Conservation (phyloP, 768 basidiomycete genomes). For the Tephrocybe sp. region DNA sequence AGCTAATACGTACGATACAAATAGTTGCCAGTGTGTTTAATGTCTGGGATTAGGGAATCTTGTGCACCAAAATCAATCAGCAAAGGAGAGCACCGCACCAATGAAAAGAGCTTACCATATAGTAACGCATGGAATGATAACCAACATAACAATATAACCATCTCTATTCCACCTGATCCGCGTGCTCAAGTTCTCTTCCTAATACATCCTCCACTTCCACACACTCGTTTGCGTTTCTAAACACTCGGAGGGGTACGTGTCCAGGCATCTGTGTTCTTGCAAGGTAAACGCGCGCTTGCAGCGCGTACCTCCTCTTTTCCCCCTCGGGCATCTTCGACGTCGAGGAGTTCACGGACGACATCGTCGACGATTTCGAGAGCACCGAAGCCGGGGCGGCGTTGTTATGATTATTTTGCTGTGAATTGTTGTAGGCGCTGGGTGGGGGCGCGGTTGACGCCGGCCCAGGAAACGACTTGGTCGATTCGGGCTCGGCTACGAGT, state of each 20-base stretch:
- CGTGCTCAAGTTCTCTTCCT: too few relatives aligned
- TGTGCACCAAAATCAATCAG: not conserved
- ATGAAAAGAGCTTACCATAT: not conserved
- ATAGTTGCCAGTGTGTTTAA: not conserved
- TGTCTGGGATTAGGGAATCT: not conserved
- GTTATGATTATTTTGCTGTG: not conserved
- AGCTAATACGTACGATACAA: not conserved
- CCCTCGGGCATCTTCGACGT: constrained; percentile 38
- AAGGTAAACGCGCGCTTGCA: constrained; percentile 65
- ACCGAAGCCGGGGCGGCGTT: constrained; percentile 2
- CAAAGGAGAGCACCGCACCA: not conserved
- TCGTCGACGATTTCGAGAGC: constrained; percentile 13
- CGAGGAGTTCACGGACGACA: constrained; percentile 8
- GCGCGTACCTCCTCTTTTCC: constrained; percentile 54
- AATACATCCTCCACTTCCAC: constrained; percentile 55
- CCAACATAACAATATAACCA: not conserved
- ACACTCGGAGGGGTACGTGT: constrained; percentile 61
- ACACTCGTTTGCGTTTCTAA: constrained; percentile 69
- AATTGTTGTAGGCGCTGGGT: not conserved
- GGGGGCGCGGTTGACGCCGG: not conserved
- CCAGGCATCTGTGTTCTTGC: constrained; percentile 60
- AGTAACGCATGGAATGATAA: not conserved
- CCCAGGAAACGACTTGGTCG: not conserved
- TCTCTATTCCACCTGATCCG: not conserved
- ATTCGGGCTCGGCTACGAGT: constrained; percentile 24